Conservation (phyloP, 2,329 filamentous ascomycete species). For the Harringtonia lauricola region DNA sequence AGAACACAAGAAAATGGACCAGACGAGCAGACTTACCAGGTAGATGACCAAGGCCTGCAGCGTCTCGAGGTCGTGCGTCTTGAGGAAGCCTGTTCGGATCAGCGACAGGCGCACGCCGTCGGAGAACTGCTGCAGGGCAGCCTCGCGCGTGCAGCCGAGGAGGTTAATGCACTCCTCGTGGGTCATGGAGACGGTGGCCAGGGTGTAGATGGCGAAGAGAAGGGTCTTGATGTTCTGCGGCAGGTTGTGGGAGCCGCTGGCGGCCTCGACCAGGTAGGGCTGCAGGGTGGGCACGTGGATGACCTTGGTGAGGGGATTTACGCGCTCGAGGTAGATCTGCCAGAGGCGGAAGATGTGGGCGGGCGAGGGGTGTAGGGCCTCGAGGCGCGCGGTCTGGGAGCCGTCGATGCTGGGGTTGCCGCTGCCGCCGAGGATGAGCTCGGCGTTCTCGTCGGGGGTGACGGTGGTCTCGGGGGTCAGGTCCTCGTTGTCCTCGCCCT, state of each 20-base stretch:
- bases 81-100: slow-evolving; percentile 43
- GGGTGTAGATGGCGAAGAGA: slow-evolving; percentile 54
- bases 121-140: slow-evolving; percentile 40
- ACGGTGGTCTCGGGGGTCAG: slow-evolving; percentile 32
- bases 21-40: slow-evolving; percentile 30
- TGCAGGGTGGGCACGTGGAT: slow-evolving; percentile 64
- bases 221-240: slow-evolving; percentile 49
- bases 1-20: not conserved
- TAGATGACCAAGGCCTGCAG: slow-evolving; percentile 50
- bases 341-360: slow-evolving; percentile 60
- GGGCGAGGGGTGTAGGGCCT: slow-evolving; percentile 51
- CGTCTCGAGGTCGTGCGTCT: slow-evolving; percentile 44
- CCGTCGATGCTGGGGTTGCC: slow-evolving; percentile 7
- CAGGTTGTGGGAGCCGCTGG: slow-evolving; percentile 41
- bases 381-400: slow-evolving; percentile 23
- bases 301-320: slow-evolving; percentile 63
- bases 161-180: slow-evolving; percentile 43
- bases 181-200: slow-evolving; percentile 44
- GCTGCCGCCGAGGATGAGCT: slow-evolving; percentile 31
- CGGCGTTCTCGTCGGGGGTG: slow-evolving; percentile 38
- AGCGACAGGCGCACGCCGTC: slow-evolving; percentile 39
- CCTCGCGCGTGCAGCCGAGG: slow-evolving; percentile 36
- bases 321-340: slow-evolving; percentile 63
- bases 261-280: slow-evolving; percentile 51
- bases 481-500: slow-evolving; percentile 38